A percentile compares a stretch with the other conserved stretches of the same genome.
These are phyloP conservation scores for Dalbergia cultrata DNA, from an alignment of 306 rosid genomes.

Conservation along the genomic window DNA sequence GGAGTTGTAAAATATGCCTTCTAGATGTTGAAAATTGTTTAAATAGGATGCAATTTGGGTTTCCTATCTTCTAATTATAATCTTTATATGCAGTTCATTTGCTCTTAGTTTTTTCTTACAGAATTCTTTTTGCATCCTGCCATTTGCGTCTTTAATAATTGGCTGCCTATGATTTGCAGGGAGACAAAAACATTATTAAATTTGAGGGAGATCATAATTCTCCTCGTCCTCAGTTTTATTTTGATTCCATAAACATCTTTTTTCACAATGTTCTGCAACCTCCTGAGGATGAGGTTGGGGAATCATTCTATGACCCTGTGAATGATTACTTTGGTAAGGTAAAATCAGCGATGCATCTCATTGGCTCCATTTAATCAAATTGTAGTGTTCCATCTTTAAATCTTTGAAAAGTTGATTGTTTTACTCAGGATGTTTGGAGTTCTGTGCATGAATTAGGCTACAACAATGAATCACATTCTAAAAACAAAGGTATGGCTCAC, in stretches of 20 bases:
- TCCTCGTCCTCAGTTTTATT: conserved; percentile 98
- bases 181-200: conserved; percentile 96
- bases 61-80: conserved; percentile 25
- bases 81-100: conserved; percentile 25
- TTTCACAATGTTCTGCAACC: conserved; percentile 99
- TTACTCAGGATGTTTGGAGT: conserved; percentile 78
- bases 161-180: conserved; percentile 65
- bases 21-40: conserved; percentile 24
- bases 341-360: conserved; percentile 55
- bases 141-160: conserved; percentile 19
- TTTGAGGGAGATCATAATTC: conserved; percentile 99
- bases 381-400: conserved; percentile 38
- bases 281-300: conserved; percentile 93
- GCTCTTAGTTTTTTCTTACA: conserved; percentile 33
- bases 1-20: conserved; percentile 32
- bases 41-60: conserved; percentile 8
- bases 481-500: conserved; percentile 68
- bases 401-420: conserved; percentile 44
- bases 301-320: conserved; percentile 64
- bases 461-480: conserved; percentile 60
- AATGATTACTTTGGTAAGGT: conserved; percentile 87
- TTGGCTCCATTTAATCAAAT: conserved; percentile 39
- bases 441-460: conserved; percentile 59
- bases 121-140: not conserved
- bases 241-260: conserved; percentile 93